Evolutionary conservation across 495 filamentous ascomycete species (phyloP), one percentile per base, ranked within the genome.

Genomic region (Aspergillus leporis): DNA sequence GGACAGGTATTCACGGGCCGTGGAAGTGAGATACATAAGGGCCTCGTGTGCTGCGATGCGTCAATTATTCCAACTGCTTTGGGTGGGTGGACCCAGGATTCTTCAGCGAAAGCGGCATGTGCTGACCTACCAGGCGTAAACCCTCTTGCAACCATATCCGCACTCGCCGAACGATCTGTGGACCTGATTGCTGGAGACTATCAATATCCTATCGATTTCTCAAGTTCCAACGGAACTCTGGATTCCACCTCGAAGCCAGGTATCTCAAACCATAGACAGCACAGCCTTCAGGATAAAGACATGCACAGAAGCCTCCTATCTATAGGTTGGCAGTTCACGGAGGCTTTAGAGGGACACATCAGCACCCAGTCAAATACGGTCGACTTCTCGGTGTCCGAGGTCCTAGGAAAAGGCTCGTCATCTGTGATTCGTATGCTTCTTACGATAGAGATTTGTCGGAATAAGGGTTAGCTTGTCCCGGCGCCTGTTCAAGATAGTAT

Each of bases 71-170:
- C 87, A 1, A 83, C 82, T 34, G 78, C 84, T n/a, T 70, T 90
- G 13, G 85, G 85, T 30, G 23, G 45, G 58, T 47, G 13, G 4
- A 12, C 25, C 3, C 6, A 6, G 25, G 25, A 6, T 6, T 3
- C 25, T 28, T 6, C 6, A 28, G 25, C 25, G 25, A 28, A 6
- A 3, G 3, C 25, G 6, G 25, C 3, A 28, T 28, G 25, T 28
- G 25, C 25, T 28, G 25, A 28, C 25, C 25, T 28, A 63, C 21
- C n/a, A n/a, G n/a, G n/a, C n/a, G 83, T 84, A 13, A 90, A 90
- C 62, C 85, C 85, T n/a, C 82, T 88, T 56, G 87, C 85, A 16
- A 90, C 86, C 3, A 88, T 89, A 38, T 80, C 86, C 0, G 85
- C 87, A 19, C 75, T 90, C 23, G 84, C 87, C 0, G 86, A 89